These are phyloP conservation scores for Trichoderma sp. DNA, from an alignment of 2,329 filamentous ascomycete species.

Conservation along the genomic window DNA sequence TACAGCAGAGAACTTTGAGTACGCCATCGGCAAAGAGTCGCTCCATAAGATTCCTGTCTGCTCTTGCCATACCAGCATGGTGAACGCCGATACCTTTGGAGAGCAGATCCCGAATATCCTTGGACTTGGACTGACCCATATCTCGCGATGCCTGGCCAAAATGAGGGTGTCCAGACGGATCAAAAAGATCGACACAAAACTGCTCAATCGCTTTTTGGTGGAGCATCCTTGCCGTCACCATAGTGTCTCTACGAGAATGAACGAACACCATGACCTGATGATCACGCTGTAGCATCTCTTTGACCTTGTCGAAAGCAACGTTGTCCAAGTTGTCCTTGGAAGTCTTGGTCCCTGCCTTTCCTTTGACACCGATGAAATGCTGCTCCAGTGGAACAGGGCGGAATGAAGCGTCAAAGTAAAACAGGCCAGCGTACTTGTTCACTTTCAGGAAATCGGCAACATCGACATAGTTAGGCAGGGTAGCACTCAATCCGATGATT, in stretches of 20 bases:
- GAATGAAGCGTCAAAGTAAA: conserved; percentile 97
- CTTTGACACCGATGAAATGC: conserved; percentile 94
- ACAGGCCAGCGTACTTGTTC: conserved; percentile 86
- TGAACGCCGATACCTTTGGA: conserved; percentile 92
- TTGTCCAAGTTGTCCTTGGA: conserved; percentile 86
- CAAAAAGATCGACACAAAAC: conserved; percentile 75
- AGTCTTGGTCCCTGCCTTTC: conserved; percentile 76
- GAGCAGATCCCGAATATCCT: conserved; percentile 83
- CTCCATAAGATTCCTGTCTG: conserved; percentile 94
- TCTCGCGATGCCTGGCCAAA: conserved; percentile 79
- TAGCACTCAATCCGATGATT: conserved; percentile 92
- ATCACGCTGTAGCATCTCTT: conserved; percentile 84
- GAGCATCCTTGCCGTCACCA: conserved; percentile 80
- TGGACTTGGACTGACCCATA: conserved; percentile 79
- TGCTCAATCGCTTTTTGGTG: conserved; percentile 84
- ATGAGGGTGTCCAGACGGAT: conserved; percentile 71
- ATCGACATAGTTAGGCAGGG: conserved; percentile 92
- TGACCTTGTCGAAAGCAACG: conserved; percentile 89
- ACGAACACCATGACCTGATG: conserved; percentile 99
- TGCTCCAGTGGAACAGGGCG: conserved; percentile 94
- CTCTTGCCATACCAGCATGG: conserved; percentile 92
- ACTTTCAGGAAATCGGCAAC: conserved; percentile 97
- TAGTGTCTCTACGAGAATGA: conserved; percentile 91
- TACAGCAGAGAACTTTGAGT: conserved; percentile 97
- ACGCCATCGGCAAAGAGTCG: conserved; percentile 85